Evolutionary conservation across 768 basidiomycete species (phyloP).

Genomic region (Exsudoporus frostii): DNA sequence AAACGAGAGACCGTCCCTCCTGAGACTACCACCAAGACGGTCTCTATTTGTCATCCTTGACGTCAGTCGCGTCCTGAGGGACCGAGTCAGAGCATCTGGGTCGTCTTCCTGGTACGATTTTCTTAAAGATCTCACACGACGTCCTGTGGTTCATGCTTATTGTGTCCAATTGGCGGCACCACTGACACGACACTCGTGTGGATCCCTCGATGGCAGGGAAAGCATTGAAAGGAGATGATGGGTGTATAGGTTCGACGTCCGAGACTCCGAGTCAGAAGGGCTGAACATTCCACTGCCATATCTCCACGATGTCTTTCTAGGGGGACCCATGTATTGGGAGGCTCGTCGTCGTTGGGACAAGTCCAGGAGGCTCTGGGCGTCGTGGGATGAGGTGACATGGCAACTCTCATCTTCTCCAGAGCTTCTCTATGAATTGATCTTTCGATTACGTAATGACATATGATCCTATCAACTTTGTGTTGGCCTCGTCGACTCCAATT

Average conservation of each 20-base stretch:
- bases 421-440: neutral
- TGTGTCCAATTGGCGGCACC: neutral
- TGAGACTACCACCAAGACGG: too few relatives aligned
- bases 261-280: too few relatives aligned
- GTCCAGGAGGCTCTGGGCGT: neutral
- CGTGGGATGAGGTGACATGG: neutral
- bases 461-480: neutral
- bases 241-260: too few relatives aligned
- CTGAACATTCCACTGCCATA: neutral
- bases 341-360: neutral
- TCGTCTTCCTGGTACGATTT: neutral
- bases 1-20: too few relatives aligned
- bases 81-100: neutral
- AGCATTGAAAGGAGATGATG: too few relatives aligned
- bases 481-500: neutral
- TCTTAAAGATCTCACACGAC: neutral
- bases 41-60: too few relatives aligned
- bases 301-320: too few relatives aligned
- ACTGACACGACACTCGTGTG: neutral
- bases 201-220: neutral
- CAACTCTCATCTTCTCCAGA: neutral
- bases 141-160: neutral
- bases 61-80: neutral
- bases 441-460: conserved; percentile 13
- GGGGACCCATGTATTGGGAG: neutral